These are phyloP conservation scores for Capillidium heterosporum DNA, from an alignment of 371 early-diverging fungal genomes.

Conservation along the genomic window DNA sequence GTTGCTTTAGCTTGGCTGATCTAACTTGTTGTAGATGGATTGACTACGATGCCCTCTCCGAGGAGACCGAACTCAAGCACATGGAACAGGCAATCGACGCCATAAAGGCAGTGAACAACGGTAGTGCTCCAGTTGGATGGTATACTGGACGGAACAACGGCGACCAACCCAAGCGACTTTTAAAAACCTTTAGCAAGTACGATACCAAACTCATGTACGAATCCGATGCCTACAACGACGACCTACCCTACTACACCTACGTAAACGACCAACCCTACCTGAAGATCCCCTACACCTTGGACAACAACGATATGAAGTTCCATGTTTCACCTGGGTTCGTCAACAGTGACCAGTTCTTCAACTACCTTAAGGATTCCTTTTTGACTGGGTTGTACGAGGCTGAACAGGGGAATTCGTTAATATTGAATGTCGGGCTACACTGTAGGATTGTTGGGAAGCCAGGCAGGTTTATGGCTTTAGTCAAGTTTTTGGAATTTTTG, in stretches of 20 bases:
- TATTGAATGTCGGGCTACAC: background rate
- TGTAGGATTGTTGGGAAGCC: background rate
- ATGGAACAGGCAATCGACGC: background rate
- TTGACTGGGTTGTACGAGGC: background rate
- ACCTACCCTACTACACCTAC: conserved; percentile 2
- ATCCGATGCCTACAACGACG: conserved; percentile 4
- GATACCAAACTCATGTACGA: background rate
- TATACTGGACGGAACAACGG: background rate
- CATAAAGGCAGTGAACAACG: background rate
- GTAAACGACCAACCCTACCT: background rate
- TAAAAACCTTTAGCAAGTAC: background rate
- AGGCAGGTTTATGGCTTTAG: background rate
- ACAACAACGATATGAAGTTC: conserved; percentile 3
- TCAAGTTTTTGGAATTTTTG: background rate
- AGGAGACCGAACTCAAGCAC: background rate
- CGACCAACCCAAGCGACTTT: background rate
- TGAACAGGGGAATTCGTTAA: background rate
- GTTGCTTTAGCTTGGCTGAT: background rate
- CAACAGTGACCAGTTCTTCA: background rate
- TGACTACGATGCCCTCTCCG: background rate
- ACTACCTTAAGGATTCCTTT: background rate
- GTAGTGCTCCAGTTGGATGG: conserved; percentile 1
- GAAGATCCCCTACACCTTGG: conserved; percentile 3
- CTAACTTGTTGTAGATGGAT: background rate
- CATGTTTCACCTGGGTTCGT: background rate